Evolutionary conservation across 1,284 basidiomycete species (phyloP).

Genomic region (Trametes polyzona): DNA sequence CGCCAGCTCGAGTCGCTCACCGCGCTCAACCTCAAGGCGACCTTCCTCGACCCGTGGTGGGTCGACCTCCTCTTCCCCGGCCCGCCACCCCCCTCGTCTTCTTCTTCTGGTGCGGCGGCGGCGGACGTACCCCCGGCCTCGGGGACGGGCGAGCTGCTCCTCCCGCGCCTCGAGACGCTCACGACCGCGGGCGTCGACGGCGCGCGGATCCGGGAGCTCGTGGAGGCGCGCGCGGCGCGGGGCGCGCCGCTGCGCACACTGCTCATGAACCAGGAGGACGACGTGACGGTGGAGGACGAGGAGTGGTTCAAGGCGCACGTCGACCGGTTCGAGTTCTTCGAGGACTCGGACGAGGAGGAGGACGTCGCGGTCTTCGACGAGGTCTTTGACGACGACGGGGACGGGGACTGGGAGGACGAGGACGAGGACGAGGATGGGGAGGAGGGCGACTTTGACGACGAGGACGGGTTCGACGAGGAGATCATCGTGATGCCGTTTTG

Average conservation of each 20-base stretch:
- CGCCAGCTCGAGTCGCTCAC: slow-evolving; percentile 40
- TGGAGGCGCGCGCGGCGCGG: slow-evolving; percentile 46
- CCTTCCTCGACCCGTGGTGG: slow-evolving; percentile 38
- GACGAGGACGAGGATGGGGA: slow-evolving; percentile 14
- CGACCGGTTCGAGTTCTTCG: slow-evolving; percentile 27
- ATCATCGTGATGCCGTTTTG: slow-evolving; percentile 13
- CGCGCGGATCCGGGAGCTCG: slow-evolving; percentile 44
- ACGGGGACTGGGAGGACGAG: slow-evolving; percentile 19
- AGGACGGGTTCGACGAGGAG: slow-evolving; percentile 14
- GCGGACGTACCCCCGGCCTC: not conserved
- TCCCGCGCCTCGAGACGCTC: slow-evolving; percentile 49
- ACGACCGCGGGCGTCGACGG: slow-evolving; percentile 49
- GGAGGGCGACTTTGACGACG: slow-evolving; percentile 15
- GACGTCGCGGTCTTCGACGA: slow-evolving; percentile 15
- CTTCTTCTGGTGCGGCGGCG: not conserved
- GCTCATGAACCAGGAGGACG: slow-evolving; percentile 40
- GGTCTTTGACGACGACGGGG: slow-evolving; percentile 26
- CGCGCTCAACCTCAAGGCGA: slow-evolving; percentile 51
- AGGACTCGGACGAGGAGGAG: slow-evolving; percentile 32
- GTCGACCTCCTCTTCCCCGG: slow-evolving; percentile 41
- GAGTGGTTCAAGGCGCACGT: slow-evolving; percentile 27
- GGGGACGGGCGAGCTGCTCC: slow-evolving; percentile 13
- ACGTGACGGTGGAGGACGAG: slow-evolving; percentile 22
- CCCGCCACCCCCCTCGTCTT: not conserved
- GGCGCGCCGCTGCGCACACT: slow-evolving; percentile 49